Conservation (phyloP, 2,329 filamentous ascomycete genomes). For the Colletotrichum liaoningense region DNA sequence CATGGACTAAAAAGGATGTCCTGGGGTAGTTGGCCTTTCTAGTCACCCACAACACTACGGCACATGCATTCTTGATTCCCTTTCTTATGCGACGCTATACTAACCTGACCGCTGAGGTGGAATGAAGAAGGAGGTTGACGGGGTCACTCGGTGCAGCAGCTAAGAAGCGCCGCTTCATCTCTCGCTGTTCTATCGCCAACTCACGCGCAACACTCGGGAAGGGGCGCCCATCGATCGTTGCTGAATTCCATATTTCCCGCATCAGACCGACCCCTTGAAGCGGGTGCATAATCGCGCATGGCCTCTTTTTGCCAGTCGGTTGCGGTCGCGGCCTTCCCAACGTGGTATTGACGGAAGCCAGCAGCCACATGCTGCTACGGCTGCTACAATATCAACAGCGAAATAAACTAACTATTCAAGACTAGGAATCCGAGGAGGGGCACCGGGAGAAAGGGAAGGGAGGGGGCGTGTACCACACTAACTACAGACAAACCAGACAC, state of each 20-base stretch:
- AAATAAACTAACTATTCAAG: not conserved
- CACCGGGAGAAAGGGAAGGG: not conserved
- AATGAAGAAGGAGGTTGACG: not conserved
- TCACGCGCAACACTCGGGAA: not conserved
- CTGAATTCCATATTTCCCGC: not conserved
- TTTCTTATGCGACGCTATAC: not conserved
- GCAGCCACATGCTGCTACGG: not conserved
- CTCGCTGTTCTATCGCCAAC: not conserved
- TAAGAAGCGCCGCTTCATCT: not conserved
- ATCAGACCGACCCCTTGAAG: not conserved
- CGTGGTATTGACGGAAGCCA: not conserved
- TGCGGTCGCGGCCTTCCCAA: not conserved
- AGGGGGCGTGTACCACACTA: not conserved
- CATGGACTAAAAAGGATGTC: not conserved
- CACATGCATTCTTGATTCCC: conserved; percentile 14
- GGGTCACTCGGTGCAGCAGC: not conserved
- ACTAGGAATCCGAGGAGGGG: not conserved
- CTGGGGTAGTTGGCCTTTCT: not conserved
- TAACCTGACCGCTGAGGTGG: not conserved
- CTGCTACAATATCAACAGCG: not conserved
- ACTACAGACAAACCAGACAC: not conserved
- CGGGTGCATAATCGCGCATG: conserved; percentile 4
- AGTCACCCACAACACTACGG: not conserved
- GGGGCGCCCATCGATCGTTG: not conserved
- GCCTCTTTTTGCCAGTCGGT: not conserved